Evolutionary conservation across 1,284 basidiomycete genomes (phyloP), one percentile per base, ranked within the genome.

Genomic region (Chondrostereum purpureum): DNA sequence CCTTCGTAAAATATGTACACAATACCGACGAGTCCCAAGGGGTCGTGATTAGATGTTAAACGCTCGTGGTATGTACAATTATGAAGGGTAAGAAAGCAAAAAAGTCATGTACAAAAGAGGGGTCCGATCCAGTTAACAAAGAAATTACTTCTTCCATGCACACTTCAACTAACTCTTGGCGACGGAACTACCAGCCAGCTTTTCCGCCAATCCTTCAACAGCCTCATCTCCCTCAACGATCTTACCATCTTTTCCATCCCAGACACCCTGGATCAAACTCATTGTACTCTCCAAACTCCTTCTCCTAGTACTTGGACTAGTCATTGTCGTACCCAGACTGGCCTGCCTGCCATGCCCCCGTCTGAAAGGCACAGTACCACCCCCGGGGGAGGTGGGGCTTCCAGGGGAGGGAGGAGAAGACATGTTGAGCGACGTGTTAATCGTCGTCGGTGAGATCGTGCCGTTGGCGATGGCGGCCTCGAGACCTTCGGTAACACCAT

Each of bases 211-310:
- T 21, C 46, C 48, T 31, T 54, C 50, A 18, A 49, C 43, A 24
- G 17, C 52, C 41, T 69, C 69, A 34, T 69, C 64, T 34, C 60
- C 62, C 40, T 69, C 67, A 19, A 51, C 46, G 45, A 61, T 56
- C 44, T 57, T 53, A 31, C 54, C 53, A 50, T 13, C 19, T 19
- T 34, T 21, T 13, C 37, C 37, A 50, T 92, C 91, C 62, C 83
- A 78, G 10, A 86, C 89, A 54, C 89, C 88, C 64, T 92, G 86
- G 59, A 99, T 96, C 65, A 98, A 79, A 56, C 86, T 87, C 73
- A 96, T 92, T 44, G 95, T 99, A 61, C 89, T 94, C 73, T 98
- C 95, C 61, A 99, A 70, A 60, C 90, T 93, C 56, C 94, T 76
- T 63, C 94, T 72, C 53, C 96, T 76, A 48, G 87, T 99, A 58